A percentile compares a stretch with the other conserved stretches of the same genome.
Conservation (phyloP, 208 protist genomes). For the Leishmania guyanensis region DNA sequence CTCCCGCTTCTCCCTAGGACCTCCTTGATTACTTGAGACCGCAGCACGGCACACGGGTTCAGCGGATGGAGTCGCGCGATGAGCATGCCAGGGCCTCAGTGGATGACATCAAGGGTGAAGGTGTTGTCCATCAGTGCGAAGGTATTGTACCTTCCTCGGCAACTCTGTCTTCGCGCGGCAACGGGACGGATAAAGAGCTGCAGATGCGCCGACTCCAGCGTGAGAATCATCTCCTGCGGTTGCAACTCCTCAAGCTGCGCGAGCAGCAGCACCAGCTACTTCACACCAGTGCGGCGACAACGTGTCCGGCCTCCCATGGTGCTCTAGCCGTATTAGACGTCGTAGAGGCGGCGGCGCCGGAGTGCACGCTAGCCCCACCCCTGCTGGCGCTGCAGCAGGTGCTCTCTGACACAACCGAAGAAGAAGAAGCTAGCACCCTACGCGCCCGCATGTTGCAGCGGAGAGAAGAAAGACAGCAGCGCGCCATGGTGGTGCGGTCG, state of each 20-base stretch:
- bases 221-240: constrained; percentile 58
- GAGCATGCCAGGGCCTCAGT: neutral
- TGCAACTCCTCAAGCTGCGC: constrained; percentile 49
- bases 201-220: constrained; percentile 30
- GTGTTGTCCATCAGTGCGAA: neutral
- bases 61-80: constrained; percentile 3
- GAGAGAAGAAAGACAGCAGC: constrained; percentile 44
- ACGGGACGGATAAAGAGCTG: constrained; percentile 6
- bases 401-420: neutral
- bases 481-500: constrained; percentile 33
- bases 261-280: constrained; percentile 28
- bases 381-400: neutral
- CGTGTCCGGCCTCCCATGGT: neutral
- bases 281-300: neutral
- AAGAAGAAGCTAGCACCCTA: constrained; percentile 25
- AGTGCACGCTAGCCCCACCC: neutral
- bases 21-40: neutral
- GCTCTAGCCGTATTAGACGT: neutral
- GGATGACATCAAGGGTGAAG: neutral
- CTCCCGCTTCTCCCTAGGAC: neutral
- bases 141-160: neutral
- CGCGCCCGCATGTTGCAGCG: constrained; percentile 51
- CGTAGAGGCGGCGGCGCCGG: neutral
- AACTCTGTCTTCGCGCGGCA: neutral
- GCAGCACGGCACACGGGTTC: neutral